Conservation (phyloP, 2,329 filamentous ascomycete genomes). For the Orbilia javanica region DNA sequence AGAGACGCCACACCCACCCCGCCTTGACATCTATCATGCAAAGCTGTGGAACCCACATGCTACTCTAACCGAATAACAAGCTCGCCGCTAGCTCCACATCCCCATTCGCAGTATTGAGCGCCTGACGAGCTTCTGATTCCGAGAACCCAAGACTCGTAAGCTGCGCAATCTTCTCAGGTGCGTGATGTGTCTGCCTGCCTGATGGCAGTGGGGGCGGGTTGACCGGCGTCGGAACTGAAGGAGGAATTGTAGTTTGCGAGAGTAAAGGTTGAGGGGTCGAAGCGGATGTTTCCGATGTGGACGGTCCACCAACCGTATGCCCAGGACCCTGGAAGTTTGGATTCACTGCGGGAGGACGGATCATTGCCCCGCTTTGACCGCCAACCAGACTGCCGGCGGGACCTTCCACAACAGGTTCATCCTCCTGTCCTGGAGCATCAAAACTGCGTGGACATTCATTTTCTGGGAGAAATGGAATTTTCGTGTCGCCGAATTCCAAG, state of each 20-base stretch:
- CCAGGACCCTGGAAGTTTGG: slow-evolving; percentile 54
- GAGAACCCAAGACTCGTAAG: slow-evolving; percentile 83
- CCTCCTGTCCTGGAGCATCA: slow-evolving; percentile 76
- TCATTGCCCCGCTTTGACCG: slow-evolving; percentile 81
- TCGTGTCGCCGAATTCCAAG: slow-evolving; percentile 87
- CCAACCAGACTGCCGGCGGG: slow-evolving; percentile 91
- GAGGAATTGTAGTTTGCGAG: slow-evolving; percentile 46
- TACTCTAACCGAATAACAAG: slow-evolving; percentile 72
- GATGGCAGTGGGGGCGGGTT: slow-evolving; percentile 60
- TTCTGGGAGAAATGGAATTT: slow-evolving; percentile 90
- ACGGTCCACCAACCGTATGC: slow-evolving; percentile 26
- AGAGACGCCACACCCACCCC: slow-evolving; percentile 31
- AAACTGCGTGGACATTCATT: slow-evolving; percentile 90
- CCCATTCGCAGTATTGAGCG: slow-evolving; percentile 83
- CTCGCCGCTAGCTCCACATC: slow-evolving; percentile 90
- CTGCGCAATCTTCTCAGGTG: slow-evolving; percentile 78
- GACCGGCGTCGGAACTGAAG: slow-evolving; percentile 14
- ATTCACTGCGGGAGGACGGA: slow-evolving; percentile 67
- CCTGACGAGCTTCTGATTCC: slow-evolving; percentile 80
- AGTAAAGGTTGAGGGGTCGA: slow-evolving; percentile 49
- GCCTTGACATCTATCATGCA: slow-evolving; percentile 24
- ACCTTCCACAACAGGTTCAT: slow-evolving; percentile 86
- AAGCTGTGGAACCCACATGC: slow-evolving; percentile 21
- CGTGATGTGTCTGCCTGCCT: slow-evolving; percentile 61
- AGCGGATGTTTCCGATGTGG: slow-evolving; percentile 58